Conservation (phyloP, 495 filamentous ascomycete species). For the Hypoxylon cercidicola region DNA sequence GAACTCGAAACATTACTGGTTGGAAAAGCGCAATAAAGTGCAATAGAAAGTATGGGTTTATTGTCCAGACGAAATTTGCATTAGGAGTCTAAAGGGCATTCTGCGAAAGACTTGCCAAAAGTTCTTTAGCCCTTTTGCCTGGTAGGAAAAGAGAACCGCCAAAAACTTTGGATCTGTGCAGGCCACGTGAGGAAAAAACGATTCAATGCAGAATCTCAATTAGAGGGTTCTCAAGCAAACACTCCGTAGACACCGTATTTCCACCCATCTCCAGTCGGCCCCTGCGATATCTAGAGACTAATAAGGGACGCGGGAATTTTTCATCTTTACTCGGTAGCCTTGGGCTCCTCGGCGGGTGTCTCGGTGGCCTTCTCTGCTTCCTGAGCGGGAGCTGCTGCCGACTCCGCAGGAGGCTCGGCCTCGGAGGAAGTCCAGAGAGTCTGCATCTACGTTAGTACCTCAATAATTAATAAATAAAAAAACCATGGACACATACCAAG, state of each 20-base stretch:
- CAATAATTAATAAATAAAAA: neutral
- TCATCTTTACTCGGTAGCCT: slow-evolving; percentile 64
- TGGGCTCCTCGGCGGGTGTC: slow-evolving; percentile 60
- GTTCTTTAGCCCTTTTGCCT: slow-evolving; percentile 54
- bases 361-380: slow-evolving; percentile 59
- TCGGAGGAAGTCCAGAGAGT: slow-evolving; percentile 99
- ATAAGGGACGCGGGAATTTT: slow-evolving; percentile 43
- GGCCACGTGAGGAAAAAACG: slow-evolving; percentile 54
- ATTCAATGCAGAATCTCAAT: slow-evolving; percentile 58
- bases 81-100: slow-evolving; percentile 61
- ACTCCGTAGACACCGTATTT: slow-evolving; percentile 66
- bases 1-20: slow-evolving; percentile 43
- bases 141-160: slow-evolving; percentile 51
- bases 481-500: slow-evolving; percentile 71
- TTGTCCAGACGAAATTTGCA: slow-evolving; percentile 56
- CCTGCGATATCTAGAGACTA: slow-evolving; percentile 47
- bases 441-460: slow-evolving; percentile 58
- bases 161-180: slow-evolving; percentile 56
- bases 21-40: slow-evolving; percentile 13
- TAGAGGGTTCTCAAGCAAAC: slow-evolving; percentile 58
- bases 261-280: slow-evolving; percentile 46
- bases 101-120: slow-evolving; percentile 57
- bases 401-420: slow-evolving; percentile 79
- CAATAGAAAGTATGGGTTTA: slow-evolving; percentile 45
- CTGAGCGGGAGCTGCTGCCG: slow-evolving; percentile 71